phyloP scores from a whole-genome alignment of 805 yeast species.

The Metschnikowia vanudenii region DNA sequence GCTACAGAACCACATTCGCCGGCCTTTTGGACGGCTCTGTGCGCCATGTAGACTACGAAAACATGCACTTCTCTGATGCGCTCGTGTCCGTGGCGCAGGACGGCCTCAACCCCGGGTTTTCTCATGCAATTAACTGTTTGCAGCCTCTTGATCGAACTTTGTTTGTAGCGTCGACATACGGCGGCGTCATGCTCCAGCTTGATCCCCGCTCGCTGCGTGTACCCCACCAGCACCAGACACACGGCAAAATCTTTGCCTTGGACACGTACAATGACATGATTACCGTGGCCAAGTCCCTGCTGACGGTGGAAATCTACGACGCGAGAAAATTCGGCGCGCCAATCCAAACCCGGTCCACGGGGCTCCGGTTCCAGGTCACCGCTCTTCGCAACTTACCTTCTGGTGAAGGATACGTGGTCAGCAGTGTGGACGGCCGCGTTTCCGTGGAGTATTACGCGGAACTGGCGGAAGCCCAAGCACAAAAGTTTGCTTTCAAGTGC shows the following conservation, averaged over 20 bases:
- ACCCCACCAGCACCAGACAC: conserved; percentile 21
- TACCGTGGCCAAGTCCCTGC: conserved; percentile 53
- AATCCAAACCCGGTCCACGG: conserved; percentile 54
- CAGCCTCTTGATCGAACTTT: conserved; percentile 10
- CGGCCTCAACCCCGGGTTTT: background rate
- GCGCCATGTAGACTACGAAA: conserved; percentile 50
- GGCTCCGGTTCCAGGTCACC: conserved; percentile 64
- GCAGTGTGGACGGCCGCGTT: conserved; percentile 82
- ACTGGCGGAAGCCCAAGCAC: conserved; percentile 37
- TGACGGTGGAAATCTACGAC: conserved; percentile 59
- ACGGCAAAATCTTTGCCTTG: conserved; percentile 60
- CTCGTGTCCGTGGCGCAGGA: background rate
- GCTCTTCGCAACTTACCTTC: conserved; percentile 54
- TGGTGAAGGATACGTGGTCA: conserved; percentile 56
- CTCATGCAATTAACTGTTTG: conserved; percentile 21
- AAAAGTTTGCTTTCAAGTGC: conserved; percentile 74
- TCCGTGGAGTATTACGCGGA: conserved; percentile 68
- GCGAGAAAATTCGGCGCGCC: conserved; percentile 46
- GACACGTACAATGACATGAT: conserved; percentile 48
- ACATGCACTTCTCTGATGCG: conserved; percentile 21
- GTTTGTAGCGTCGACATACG: conserved; percentile 20
- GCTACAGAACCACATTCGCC: conserved; percentile 36
- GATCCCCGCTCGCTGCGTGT: conserved; percentile 15
- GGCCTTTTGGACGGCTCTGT: conserved; percentile 59
- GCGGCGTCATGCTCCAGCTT: conserved; percentile 12